phyloP scores from a whole-genome alignment of 371 early-diverging fungal species.

The Rhizomucor miehei region DNA sequence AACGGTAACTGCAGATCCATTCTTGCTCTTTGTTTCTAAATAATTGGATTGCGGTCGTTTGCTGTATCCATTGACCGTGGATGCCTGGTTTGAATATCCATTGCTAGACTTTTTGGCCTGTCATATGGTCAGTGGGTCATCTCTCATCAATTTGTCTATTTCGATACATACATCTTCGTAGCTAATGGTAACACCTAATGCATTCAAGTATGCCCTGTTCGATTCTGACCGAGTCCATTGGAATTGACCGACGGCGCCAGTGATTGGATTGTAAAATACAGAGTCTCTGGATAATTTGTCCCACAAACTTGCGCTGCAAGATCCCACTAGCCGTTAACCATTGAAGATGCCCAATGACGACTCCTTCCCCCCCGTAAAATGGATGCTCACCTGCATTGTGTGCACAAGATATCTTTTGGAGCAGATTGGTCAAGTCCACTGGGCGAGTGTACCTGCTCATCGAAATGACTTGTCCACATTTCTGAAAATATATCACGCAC shows the following conservation, averaged over 20 bases:
- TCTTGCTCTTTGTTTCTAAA: slow-evolving; percentile 8
- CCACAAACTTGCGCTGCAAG: slow-evolving; percentile 40
- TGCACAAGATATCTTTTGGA: slow-evolving; percentile 10
- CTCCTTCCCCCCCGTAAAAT: background rate
- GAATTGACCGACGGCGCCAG: slow-evolving; percentile 48
- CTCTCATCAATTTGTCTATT: no score
- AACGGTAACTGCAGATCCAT: no score
- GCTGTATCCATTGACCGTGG: background rate
- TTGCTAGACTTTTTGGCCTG: no score
- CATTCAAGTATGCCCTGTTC: slow-evolving; percentile 42
- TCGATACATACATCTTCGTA: slow-evolving; percentile 29
- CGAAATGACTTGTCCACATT: slow-evolving; percentile 7
- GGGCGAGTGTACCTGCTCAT: slow-evolving; percentile 1
- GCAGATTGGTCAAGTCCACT: background rate
- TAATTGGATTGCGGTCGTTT: slow-evolving; percentile 23
- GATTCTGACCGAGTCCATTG: slow-evolving; percentile 55
- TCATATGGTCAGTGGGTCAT: no score
- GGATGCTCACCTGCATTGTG: slow-evolving; percentile 27
- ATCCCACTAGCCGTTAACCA: no score
- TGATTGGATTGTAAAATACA: slow-evolving; percentile 49
- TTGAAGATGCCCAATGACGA: no score
- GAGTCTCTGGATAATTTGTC: slow-evolving; percentile 45
- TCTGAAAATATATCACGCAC: slow-evolving; percentile 1
- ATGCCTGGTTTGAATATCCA: no score
- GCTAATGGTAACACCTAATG: slow-evolving; percentile 45